Percentiles rank a stretch among this genome's conserved stretches.
Evolutionary conservation across 441 rosid species (phyloP).

Genomic region (Pelargonium cotyledonis): DNA sequence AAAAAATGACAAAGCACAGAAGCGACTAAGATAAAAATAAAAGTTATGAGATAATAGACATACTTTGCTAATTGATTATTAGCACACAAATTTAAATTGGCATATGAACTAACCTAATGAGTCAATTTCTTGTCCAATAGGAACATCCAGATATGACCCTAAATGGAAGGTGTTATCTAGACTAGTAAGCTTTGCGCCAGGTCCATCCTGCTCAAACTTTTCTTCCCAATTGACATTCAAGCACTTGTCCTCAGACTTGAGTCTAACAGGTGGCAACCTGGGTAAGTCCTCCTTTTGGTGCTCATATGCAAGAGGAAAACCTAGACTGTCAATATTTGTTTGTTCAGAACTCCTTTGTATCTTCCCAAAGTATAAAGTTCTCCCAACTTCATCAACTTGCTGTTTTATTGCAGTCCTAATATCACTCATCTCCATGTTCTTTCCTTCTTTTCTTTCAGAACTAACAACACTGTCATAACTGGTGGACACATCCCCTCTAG

Average conservation of each 20-base stretch:
- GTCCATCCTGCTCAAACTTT: constrained; percentile 59
- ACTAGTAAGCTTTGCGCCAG: constrained; percentile 41
- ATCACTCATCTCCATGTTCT: constrained; percentile 41
- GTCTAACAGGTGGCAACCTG: constrained; percentile 77
- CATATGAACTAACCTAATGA: constrained; percentile 60
- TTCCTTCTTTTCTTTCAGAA: constrained; percentile 56
- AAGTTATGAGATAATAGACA: neutral
- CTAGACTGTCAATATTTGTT: constrained; percentile 33
- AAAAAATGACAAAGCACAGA: neutral
- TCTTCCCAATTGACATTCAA: constrained; percentile 65
- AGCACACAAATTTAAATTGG: neutral
- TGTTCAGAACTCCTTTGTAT: constrained; percentile 45
- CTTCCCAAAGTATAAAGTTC: constrained; percentile 54
- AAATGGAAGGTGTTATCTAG: constrained; percentile 55
- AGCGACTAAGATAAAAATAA: neutral
- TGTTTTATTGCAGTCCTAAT: constrained; percentile 58
- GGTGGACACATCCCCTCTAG: constrained; percentile 44
- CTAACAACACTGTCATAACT: constrained; percentile 28
- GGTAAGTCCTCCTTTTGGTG: constrained; percentile 70
- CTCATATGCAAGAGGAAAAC: constrained; percentile 42
- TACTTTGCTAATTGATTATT: neutral
- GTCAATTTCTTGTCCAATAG: constrained; percentile 79
- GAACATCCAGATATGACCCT: constrained; percentile 83
- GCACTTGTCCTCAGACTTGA: constrained; percentile 79
- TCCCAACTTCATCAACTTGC: constrained; percentile 79